Conservation (phyloP, 2,329 filamentous ascomycete genomes). For the Colletotrichum musae region DNA sequence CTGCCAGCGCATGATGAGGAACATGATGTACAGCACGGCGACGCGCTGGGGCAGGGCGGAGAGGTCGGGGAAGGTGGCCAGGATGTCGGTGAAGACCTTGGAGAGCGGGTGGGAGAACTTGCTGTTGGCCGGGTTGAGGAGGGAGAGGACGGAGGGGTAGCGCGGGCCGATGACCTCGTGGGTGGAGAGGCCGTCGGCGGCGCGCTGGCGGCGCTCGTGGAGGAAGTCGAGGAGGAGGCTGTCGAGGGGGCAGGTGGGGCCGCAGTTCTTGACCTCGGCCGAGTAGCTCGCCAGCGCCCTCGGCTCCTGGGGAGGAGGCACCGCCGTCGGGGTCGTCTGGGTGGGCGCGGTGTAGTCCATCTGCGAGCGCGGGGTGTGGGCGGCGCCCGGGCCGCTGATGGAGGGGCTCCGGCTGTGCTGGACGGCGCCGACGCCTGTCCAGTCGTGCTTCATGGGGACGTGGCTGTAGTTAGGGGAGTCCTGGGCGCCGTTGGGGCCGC, state of each 20-base stretch:
- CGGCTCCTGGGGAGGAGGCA: constrained; percentile 15
- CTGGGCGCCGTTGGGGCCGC: constrained; percentile 63
- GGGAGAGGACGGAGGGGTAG: constrained; percentile 84
- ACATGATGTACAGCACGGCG: constrained; percentile 88
- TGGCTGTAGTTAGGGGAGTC: constrained; percentile 61
- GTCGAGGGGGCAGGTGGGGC: constrained; percentile 83
- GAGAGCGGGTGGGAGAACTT: constrained; percentile 81
- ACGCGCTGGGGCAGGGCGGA: constrained; percentile 85
- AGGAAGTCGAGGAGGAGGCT: constrained; percentile 86
- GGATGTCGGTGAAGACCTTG: constrained; percentile 87
- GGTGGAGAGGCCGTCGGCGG: constrained; percentile 74
- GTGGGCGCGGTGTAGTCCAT: constrained; percentile 9
- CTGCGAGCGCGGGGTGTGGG: constrained; percentile 28
- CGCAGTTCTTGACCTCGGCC: constrained; percentile 70
- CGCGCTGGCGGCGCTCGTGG: constrained; percentile 75
- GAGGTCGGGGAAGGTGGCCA: constrained; percentile 87
- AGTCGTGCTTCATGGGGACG: constrained; percentile 66
- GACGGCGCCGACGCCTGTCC: constrained; percentile 60
- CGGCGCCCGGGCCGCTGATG: constrained; percentile 25
- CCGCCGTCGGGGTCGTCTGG: not conserved
- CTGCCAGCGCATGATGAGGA: constrained; percentile 88
- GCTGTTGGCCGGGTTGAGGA: constrained; percentile 79
- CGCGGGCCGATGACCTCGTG: constrained; percentile 80
- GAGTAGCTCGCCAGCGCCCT: constrained; percentile 10
- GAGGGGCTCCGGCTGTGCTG: constrained; percentile 78